These are phyloP conservation scores for Cercospora sesami DNA, from an alignment of 2,329 filamentous ascomycete genomes.

Conservation along the genomic window DNA sequence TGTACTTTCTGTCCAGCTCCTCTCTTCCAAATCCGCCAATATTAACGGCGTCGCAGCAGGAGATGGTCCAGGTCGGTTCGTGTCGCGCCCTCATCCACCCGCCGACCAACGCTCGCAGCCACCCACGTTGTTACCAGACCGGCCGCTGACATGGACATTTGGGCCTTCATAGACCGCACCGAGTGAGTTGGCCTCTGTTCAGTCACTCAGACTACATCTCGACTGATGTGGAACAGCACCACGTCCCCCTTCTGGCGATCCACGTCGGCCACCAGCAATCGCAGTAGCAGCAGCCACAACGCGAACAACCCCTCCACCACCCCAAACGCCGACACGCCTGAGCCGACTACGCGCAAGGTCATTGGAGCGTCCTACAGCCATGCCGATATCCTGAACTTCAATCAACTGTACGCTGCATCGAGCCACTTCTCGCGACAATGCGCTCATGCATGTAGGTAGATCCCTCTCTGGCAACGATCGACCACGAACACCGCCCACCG, in stretches of 20 bases:
- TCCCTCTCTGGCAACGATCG: slow-evolving; percentile 50
- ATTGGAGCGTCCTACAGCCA: slow-evolving; percentile 96
- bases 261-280: slow-evolving; percentile 50
- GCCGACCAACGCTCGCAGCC: slow-evolving; percentile 4
- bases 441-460: slow-evolving; percentile 22
- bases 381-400: slow-evolving; percentile 88
- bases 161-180: slow-evolving; percentile 40
- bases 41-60: slow-evolving; percentile 54
- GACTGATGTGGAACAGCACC: slow-evolving; percentile 56
- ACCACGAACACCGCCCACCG: slow-evolving; percentile 70
- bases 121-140: neutral
- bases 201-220: neutral
- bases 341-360: slow-evolving; percentile 62
- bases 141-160: slow-evolving; percentile 43
- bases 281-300: slow-evolving; percentile 36
- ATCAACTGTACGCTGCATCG: slow-evolving; percentile 63
- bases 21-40: neutral
- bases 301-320: slow-evolving; percentile 45
- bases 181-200: slow-evolving; percentile 29
- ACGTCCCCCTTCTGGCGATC: slow-evolving; percentile 85
- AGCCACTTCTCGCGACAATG: neutral
- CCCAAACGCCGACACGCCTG: slow-evolving; percentile 53
- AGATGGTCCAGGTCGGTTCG: slow-evolving; percentile 99
- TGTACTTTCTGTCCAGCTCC: slow-evolving; percentile 24
- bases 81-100: slow-evolving; percentile 38